phyloP scores from a whole-genome alignment of 2,329 filamentous ascomycete genomes.

The Curvularia sp. region DNA sequence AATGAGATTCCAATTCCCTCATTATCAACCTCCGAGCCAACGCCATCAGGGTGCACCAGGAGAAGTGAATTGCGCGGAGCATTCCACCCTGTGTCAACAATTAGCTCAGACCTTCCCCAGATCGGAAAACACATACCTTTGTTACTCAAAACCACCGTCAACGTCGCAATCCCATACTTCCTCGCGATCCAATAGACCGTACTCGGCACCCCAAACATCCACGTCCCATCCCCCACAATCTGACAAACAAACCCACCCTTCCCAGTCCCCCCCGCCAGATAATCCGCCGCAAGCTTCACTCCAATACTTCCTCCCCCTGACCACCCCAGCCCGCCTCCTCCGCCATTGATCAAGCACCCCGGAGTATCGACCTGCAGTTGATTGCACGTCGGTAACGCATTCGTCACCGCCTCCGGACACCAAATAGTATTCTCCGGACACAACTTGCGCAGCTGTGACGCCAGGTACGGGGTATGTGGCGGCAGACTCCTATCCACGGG shows the following conservation, averaged over 20 bases:
- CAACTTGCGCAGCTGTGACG: slow-evolving; percentile 61
- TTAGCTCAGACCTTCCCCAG: not conserved
- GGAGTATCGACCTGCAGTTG: slow-evolving; percentile 72
- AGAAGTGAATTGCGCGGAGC: slow-evolving; percentile 67
- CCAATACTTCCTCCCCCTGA: slow-evolving; percentile 78
- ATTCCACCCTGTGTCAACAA: slow-evolving; percentile 60
- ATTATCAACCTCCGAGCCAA: slow-evolving; percentile 66
- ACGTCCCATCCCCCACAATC: slow-evolving; percentile 72
- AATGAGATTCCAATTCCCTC: slow-evolving; percentile 72
- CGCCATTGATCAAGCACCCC: slow-evolving; percentile 81
- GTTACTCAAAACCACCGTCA: slow-evolving; percentile 73
- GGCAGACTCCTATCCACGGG: not conserved
- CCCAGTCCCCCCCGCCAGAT: slow-evolving; percentile 42
- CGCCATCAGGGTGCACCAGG: slow-evolving; percentile 70
- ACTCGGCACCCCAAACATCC: slow-evolving; percentile 68
- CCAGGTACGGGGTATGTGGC: slow-evolving; percentile 53
- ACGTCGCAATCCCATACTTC: slow-evolving; percentile 69
- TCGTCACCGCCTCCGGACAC: slow-evolving; percentile 79
- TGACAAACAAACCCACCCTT: slow-evolving; percentile 49
- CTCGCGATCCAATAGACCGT: slow-evolving; percentile 73
- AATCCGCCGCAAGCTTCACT: slow-evolving; percentile 73
- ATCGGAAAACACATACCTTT: slow-evolving; percentile 54
- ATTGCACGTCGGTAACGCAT: slow-evolving; percentile 69
- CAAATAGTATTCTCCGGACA: slow-evolving; percentile 73
- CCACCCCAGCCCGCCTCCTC: slow-evolving; percentile 81